Conservation (phyloP, 129 eudicot genomes). For the Saposhnikovia divaricata region DNA sequence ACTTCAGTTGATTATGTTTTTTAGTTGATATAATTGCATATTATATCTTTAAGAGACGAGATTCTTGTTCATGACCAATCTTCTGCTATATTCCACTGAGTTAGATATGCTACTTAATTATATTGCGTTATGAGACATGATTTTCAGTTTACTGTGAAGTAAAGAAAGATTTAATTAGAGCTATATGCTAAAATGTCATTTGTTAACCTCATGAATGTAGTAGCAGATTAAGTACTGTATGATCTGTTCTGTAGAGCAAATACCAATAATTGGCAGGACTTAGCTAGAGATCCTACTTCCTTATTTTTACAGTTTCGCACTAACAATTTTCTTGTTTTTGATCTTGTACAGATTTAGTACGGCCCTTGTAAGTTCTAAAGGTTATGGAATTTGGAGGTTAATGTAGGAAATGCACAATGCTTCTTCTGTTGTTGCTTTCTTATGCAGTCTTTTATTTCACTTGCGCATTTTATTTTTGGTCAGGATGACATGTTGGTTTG, state of each 20-base stretch:
- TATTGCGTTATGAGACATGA: not conserved
- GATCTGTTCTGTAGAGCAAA: no score
- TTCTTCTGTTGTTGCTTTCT: not conserved
- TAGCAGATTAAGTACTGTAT: not conserved
- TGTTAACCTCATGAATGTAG: not conserved
- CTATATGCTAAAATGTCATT: not conserved
- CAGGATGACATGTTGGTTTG: not conserved
- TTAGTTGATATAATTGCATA: not conserved
- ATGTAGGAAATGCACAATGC: not conserved
- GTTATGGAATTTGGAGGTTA: not conserved
- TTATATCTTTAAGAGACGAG: not conserved
- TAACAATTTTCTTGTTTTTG: not conserved
- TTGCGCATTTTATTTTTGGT: not conserved
- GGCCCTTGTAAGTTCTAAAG: not conserved
- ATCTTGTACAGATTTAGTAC: not conserved
- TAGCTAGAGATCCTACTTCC: not conserved
- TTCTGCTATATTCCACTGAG: not conserved
- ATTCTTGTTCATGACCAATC: not conserved
- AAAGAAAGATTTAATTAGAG: not conserved
- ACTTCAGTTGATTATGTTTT: conserved; percentile 7
- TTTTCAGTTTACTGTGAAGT: not conserved
- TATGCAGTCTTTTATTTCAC: not conserved
- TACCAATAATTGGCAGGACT: not conserved
- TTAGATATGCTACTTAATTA: not conserved
- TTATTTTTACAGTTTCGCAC: not conserved